Evolutionary conservation across 2,329 filamentous ascomycete genomes (phyloP), one percentile per base, ranked within the genome.

Genomic region (Cordyceps javanica): DNA sequence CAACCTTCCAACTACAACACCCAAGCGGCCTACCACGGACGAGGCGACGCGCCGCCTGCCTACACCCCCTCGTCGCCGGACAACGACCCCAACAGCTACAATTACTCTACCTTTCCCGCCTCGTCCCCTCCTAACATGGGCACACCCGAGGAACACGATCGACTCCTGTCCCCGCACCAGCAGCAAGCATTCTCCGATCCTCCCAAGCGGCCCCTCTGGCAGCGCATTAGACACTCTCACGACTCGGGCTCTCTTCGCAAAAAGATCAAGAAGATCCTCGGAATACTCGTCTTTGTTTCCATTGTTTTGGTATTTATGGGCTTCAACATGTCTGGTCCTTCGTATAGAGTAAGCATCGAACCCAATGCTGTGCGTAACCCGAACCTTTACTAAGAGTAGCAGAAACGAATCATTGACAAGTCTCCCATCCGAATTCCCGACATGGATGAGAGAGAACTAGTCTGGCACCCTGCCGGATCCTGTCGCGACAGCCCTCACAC

Each of bases 21-120:
- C 30, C 28, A 45, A 16, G n/a, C n/a, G n/a, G 62, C 61, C n/a
- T 59, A 60, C 26, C 59, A 60, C 59, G 59, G 62, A 36, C 68
- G 64, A 3, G 60, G 62, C 41, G 76, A 78, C 57, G 77, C 78
- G 6, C 79, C 79, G 10, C 79, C 79, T 7, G 79, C 79, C 10
- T 82, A 81, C 65, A 59, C 62, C 3, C 60, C 62, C 5, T 69
- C 71, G 16, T 69, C 70, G 23, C 73, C 74, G 13, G 67, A 71
- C 8, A 61, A 67, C 16, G 57, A 57, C 28, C 58, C 49, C 50
- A 66, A 60, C 56, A 73, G 70, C 60, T 79, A 81, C 64, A 74
- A 70, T 59, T 81, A 82, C 64, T 75, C 70, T 59, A 80, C 78
- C 8, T 78, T 81, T 63, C 59, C 65, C 1, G 65, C 63, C 14